Conservation (phyloP, 768 basidiomycete species). For the Tubosaeta brunneosetosa region DNA sequence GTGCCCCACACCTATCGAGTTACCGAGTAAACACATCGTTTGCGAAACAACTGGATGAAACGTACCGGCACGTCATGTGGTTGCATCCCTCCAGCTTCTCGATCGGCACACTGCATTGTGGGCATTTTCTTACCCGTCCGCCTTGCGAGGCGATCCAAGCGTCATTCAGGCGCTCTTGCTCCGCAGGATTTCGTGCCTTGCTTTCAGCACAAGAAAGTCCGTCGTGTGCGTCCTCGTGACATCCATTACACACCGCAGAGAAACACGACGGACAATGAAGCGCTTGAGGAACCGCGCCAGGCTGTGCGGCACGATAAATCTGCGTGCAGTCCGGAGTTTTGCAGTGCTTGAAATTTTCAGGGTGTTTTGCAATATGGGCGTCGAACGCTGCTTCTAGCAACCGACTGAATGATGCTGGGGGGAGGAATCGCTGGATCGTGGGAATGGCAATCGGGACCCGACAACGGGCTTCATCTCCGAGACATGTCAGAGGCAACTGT, state of each 20-base stretch:
- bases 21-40: no score
- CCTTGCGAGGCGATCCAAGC: slow-evolving; percentile 54
- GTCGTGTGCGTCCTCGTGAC: slow-evolving; percentile 59
- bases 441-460: slow-evolving; percentile 47
- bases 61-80: slow-evolving; percentile 62
- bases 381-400: slow-evolving; percentile 55
- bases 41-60: not conserved
- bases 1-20: slow-evolving; percentile 54
- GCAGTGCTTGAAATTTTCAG: slow-evolving; percentile 64
- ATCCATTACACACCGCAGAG: slow-evolving; percentile 57
- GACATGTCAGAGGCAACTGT: slow-evolving; percentile 62
- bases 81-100: slow-evolving; percentile 73
- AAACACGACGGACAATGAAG: slow-evolving; percentile 70
- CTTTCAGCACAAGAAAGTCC: slow-evolving; percentile 53
- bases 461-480: slow-evolving; percentile 63
- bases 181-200: slow-evolving; percentile 33
- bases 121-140: slow-evolving; percentile 63
- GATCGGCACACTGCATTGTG: slow-evolving; percentile 62
- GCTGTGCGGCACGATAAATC: slow-evolving; percentile 53
- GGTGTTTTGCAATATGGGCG: slow-evolving; percentile 50
- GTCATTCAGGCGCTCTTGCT: slow-evolving; percentile 49
- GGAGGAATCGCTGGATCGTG: slow-evolving; percentile 47
- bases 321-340: slow-evolving; percentile 76
- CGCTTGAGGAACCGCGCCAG: slow-evolving; percentile 30
- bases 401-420: slow-evolving; percentile 47